phyloP scores from a whole-genome alignment of 331 rosid species.

The Malus hybrid region DNA sequence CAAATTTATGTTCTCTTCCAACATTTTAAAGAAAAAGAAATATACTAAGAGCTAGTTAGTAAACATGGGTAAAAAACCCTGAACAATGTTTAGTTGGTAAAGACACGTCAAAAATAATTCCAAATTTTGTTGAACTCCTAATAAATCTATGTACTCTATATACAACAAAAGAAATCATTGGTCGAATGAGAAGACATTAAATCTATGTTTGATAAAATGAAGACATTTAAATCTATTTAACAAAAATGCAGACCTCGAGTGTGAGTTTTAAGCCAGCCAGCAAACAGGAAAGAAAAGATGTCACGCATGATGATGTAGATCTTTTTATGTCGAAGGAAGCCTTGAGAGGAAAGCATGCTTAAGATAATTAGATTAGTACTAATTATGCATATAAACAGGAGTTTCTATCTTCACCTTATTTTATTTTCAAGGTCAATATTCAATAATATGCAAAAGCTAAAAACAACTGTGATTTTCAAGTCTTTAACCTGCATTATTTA shows the following conservation, averaged over 20 bases:
- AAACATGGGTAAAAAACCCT: too few species aligned
- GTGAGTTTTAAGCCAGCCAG: conserved; percentile 16
- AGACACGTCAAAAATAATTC: not conserved
- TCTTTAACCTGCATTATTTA: conserved; percentile 18
- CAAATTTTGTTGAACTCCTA: too few species aligned
- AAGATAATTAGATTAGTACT: conserved; percentile 36
- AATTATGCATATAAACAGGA: conserved; percentile 15
- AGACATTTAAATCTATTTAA: not conserved
- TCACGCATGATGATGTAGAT: conserved; percentile 6
- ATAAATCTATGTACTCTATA: not conserved
- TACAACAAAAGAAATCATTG: not conserved
- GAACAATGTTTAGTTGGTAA: too few species aligned
- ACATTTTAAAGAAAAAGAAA: too few species aligned
- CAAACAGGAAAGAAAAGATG: conserved; percentile 4
- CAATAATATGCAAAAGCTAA: conserved; percentile 31
- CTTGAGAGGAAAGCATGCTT: conserved; percentile 17
- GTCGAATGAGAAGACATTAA: not conserved
- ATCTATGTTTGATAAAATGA: not conserved
- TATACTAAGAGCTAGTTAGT: too few species aligned
- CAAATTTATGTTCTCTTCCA: too few species aligned
- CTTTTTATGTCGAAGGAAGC: conserved; percentile 10
- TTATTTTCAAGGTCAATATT: conserved; percentile 23
- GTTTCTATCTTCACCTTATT: conserved; percentile 4
- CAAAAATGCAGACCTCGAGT: conserved; percentile 3
- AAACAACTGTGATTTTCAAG: conserved; percentile 31